A percentile compares a stretch with the other conserved stretches of the same genome.
Evolutionary conservation across 2,329 filamentous ascomycete genomes (phyloP).

Genomic region (Boeremia exigua): DNA sequence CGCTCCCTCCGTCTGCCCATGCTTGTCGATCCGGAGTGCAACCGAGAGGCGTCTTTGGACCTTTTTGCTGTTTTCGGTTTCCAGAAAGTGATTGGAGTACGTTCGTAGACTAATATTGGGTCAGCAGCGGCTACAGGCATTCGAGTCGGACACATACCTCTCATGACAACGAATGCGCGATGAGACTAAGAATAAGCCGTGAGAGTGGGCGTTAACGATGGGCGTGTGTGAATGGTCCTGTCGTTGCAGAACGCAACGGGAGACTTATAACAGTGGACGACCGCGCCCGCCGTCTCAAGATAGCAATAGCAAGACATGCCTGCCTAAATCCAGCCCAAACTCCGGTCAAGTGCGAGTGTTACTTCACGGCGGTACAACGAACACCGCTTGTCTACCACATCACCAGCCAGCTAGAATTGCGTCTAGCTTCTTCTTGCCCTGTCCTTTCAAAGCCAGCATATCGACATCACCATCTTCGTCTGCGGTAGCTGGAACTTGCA

Average conservation of each 20-base stretch:
- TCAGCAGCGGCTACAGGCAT: background rate
- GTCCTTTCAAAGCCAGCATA: constrained; percentile 25
- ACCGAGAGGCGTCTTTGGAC: background rate
- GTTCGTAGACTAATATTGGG: background rate
- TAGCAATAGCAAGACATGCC: background rate
- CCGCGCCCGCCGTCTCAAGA: background rate
- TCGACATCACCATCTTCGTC: constrained; percentile 33
- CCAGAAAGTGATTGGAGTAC: background rate
- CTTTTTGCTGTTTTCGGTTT: background rate
- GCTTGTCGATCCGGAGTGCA: background rate
- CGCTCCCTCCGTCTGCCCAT: background rate
- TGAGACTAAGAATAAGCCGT: background rate
- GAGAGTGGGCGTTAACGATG: background rate
- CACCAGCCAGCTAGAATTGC: constrained; percentile 35
- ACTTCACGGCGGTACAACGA: background rate
- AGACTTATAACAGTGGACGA: background rate
- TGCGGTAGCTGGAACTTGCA: constrained; percentile 35
- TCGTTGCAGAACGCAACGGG: background rate
- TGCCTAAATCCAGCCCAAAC: background rate
- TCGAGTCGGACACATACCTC: background rate
- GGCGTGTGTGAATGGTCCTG: background rate
- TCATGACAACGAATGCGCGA: background rate
- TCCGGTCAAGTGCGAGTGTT: background rate
- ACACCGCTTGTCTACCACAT: background rate
- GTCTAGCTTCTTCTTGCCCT: constrained; percentile 34